phyloP scores from a whole-genome alignment of 306 rosid genomes.

The Prunus campanulata region DNA sequence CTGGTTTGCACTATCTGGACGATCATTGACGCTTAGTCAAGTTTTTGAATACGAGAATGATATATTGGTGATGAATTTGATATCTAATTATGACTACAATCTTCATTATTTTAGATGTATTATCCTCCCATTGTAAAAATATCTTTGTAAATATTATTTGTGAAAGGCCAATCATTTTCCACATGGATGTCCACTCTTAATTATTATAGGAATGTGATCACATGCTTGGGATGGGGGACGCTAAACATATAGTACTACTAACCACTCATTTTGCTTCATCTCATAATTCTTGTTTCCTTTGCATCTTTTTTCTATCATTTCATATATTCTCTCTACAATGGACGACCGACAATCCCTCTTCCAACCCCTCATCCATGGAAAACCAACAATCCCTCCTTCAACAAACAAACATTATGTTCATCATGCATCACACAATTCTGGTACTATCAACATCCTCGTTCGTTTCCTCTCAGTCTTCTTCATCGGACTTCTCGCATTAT shows the following conservation, averaged over 20 bases:
- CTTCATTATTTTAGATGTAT: no score
- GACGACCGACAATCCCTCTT: background rate
- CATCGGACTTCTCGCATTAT: slow-evolving; percentile 40
- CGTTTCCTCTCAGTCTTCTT: slow-evolving; percentile 34
- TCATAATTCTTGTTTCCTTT: background rate
- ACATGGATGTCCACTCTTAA: background rate
- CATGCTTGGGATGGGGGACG: background rate
- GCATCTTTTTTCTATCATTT: background rate
- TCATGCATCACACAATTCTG: background rate
- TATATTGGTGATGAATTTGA: no score
- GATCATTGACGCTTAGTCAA: no score
- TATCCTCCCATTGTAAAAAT: no score
- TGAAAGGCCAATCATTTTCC: no score
- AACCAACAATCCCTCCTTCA: slow-evolving; percentile 6
- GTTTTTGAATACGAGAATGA: no score
- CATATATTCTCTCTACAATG: background rate
- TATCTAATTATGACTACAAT: no score
- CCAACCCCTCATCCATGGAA: slow-evolving; percentile 19
- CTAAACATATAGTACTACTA: background rate
- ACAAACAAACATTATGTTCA: background rate
- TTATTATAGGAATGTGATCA: background rate
- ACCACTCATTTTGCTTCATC: background rate
- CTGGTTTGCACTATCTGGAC: no score
- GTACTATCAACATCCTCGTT: slow-evolving; percentile 11
- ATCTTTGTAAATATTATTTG: no score